Evolutionary conservation across 495 filamentous ascomycete genomes (phyloP).

Genomic region (Hyaloscypha variabilis): DNA sequence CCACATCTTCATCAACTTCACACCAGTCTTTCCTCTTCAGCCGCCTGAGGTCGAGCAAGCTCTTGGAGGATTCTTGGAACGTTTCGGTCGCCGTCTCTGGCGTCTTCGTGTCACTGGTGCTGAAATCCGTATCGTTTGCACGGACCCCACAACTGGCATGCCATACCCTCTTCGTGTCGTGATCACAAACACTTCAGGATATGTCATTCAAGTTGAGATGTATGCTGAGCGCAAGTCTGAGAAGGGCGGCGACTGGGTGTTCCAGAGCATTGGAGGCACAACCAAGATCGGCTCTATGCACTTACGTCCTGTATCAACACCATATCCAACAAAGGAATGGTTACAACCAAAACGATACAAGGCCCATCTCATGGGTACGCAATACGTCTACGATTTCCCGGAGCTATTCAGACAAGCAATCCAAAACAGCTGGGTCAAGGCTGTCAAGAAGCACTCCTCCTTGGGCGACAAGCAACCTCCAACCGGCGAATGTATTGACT

Average conservation of each 20-base stretch:
- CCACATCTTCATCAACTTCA: slow-evolving; percentile 99
- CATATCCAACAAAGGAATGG: slow-evolving; percentile 98
- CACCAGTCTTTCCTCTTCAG: slow-evolving; percentile 87
- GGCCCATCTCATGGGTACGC: slow-evolving; percentile 97
- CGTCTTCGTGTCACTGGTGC: slow-evolving; percentile 95
- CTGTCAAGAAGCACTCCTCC: slow-evolving; percentile 67
- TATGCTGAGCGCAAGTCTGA: slow-evolving; percentile 98
- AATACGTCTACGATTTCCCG: slow-evolving; percentile 99
- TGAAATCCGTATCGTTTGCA: slow-evolving; percentile 98
- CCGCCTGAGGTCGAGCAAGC: slow-evolving; percentile 93
- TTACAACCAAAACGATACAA: slow-evolving; percentile 99
- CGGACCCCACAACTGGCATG: slow-evolving; percentile 78
- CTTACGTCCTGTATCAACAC: slow-evolving; percentile 83
- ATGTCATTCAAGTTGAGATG: slow-evolving; percentile 95
- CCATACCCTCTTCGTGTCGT: slow-evolving; percentile 94
- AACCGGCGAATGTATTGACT: slow-evolving; percentile 91
- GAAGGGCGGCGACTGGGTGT: slow-evolving; percentile 90
- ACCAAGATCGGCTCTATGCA: slow-evolving; percentile 97
- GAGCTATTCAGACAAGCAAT: slow-evolving; percentile 98
- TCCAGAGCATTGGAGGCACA: slow-evolving; percentile 95
- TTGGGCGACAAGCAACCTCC: slow-evolving; percentile 81
- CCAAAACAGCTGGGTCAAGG: slow-evolving; percentile 89
- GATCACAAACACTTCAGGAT: slow-evolving; percentile 99
- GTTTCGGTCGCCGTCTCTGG: slow-evolving; percentile 94
- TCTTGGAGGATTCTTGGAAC: slow-evolving; percentile 91